Conservation (phyloP, 371 early-diverging fungal species). For the Smittium culicis region DNA sequence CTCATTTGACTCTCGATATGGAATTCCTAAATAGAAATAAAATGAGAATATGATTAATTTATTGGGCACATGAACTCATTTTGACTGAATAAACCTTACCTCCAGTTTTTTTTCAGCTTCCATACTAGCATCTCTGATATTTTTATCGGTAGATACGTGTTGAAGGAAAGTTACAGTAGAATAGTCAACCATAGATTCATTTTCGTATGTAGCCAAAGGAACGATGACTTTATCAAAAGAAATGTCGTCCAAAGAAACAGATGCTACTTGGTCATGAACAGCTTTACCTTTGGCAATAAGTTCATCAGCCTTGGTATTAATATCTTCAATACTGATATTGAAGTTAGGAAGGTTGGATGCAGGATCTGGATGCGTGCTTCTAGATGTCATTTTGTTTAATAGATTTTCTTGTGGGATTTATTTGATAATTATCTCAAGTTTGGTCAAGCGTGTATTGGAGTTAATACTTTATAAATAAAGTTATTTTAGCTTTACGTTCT, state of each 20-base stretch:
- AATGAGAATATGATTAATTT: neutral
- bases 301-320: conserved; percentile 19
- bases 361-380: neutral
- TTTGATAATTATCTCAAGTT: neutral
- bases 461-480: too few relatives aligned
- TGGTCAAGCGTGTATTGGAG: too few relatives aligned
- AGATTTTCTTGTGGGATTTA: neutral
- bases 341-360: conserved; percentile 24
- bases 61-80: neutral
- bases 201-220: conserved; percentile 40
- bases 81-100: conserved; percentile 12
- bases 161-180: conserved; percentile 43
- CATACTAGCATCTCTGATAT: conserved; percentile 52
- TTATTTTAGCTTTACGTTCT: too few relatives aligned
- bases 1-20: conserved; percentile 63
- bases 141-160: conserved; percentile 50
- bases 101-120: conserved; percentile 45
- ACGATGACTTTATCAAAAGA: conserved; percentile 44
- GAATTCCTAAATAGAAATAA: conserved; percentile 34
- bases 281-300: conserved; percentile 23
- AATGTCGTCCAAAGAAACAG: conserved; percentile 15
- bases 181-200: conserved; percentile 30
- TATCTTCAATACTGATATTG: conserved; percentile 22
- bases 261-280: conserved; percentile 23
- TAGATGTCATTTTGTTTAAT: neutral